Evolutionary conservation across 352 stramenopile species (phyloP).

Genomic region (Lagenidium giganteum): DNA sequence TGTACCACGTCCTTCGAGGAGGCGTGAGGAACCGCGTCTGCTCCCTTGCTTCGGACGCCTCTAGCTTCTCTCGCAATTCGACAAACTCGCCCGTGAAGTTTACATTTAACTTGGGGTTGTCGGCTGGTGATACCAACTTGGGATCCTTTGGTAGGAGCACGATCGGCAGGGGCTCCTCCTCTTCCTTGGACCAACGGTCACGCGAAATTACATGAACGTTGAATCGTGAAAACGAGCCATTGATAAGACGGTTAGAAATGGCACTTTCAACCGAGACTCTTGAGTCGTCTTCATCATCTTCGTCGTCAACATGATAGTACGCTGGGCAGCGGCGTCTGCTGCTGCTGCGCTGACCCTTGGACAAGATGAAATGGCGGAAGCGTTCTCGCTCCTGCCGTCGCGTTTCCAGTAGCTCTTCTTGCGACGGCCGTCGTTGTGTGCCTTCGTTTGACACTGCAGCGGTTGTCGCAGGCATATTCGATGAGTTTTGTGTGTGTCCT

Average conservation of each 20-base stretch:
- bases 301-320: constrained; percentile 45
- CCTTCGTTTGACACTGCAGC: no score
- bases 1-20: constrained; percentile 62
- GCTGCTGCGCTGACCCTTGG: no score
- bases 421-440: constrained; percentile 24
- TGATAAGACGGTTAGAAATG: constrained; percentile 68
- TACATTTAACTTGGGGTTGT: constrained; percentile 61
- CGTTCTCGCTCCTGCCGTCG: constrained; percentile 44
- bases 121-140: constrained; percentile 40
- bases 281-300: constrained; percentile 49
- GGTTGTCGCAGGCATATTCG: no score
- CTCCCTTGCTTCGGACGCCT: constrained; percentile 21
- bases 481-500: not conserved
- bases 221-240: constrained; percentile 56
- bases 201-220: constrained; percentile 63
- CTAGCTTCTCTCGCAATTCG: constrained; percentile 41
- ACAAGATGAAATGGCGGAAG: constrained; percentile 44
- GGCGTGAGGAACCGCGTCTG: constrained; percentile 43
- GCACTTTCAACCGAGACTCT: constrained; percentile 61
- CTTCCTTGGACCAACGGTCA: constrained; percentile 48
- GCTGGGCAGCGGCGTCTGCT: constrained; percentile 32
- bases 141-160: constrained; percentile 49
- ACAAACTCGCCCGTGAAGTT: constrained; percentile 54
- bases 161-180: constrained; percentile 46
- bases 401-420: constrained; percentile 56